phyloP scores from a whole-genome alignment of 2,329 filamentous ascomycete species.

The Epichloe sp. region DNA sequence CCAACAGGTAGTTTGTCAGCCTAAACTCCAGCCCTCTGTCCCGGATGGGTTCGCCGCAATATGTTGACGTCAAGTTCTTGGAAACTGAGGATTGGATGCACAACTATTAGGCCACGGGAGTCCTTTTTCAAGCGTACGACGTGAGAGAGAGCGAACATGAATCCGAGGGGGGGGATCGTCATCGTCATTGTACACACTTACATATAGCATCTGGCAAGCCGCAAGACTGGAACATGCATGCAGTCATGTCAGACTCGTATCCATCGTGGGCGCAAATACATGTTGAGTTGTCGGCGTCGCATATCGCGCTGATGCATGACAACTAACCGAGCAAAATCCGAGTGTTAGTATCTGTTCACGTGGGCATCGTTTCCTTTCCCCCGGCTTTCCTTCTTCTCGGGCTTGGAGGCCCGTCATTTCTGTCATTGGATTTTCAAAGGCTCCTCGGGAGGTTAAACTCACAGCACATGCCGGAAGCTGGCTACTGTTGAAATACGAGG shows the following conservation, averaged over 20 bases:
- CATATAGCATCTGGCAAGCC: neutral
- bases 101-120: too few species aligned
- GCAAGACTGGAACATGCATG: conserved; percentile 11
- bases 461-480: conserved; percentile 1
- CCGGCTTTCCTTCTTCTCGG: too few species aligned
- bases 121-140: too few species aligned
- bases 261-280: conserved; percentile 7
- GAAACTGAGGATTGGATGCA: neutral
- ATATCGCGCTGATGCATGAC: conserved; percentile 8
- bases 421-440: neutral
- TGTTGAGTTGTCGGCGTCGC: conserved; percentile 7
- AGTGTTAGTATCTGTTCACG: neutral
- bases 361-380: too few species aligned
- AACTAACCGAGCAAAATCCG: conserved; percentile 4
- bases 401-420: too few species aligned
- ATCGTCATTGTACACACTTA: neutral
- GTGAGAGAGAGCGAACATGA: too few species aligned
- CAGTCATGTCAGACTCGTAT: conserved; percentile 10
- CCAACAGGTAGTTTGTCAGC: conserved; percentile 16
- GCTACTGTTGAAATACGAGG: neutral
- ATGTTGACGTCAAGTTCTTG: conserved; percentile 10
- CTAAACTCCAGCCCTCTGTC: conserved; percentile 18
- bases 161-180: neutral
- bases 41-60: conserved; percentile 9
- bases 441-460: neutral